phyloP scores from a whole-genome alignment of 2,329 filamentous ascomycete genomes.

The Orbilia javanica region DNA sequence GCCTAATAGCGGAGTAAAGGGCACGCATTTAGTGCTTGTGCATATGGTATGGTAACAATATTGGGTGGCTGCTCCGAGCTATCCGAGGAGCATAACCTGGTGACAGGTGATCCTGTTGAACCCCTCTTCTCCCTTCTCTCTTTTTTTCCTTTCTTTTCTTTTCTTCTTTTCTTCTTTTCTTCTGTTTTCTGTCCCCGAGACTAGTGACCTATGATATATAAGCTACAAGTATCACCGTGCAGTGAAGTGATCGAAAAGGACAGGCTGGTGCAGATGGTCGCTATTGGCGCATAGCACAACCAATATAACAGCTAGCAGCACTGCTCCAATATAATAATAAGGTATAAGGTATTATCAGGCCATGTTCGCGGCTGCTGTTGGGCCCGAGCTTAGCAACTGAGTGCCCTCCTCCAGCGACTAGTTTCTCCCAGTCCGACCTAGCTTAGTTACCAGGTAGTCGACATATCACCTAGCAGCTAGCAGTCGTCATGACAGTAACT shows the following conservation, averaged over 20 bases:
- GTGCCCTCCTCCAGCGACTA: no score
- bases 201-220: background rate
- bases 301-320: background rate
- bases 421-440: no score
- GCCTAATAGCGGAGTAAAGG: background rate
- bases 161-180: no score
- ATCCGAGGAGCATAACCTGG: constrained; percentile 4
- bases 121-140: no score
- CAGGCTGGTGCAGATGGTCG: background rate
- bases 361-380: background rate
- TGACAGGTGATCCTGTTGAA: constrained; percentile 6
- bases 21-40: no score
- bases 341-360: no score
- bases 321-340: no score
- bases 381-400: background rate
- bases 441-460: background rate
- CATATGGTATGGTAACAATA: background rate
- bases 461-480: background rate
- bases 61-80: background rate
- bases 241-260: background rate
- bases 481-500: background rate
- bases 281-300: constrained; percentile 15
- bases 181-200: background rate
- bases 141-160: no score
- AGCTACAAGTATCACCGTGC: background rate